A percentile compares a stretch with the other conserved stretches of the same genome.
Evolutionary conservation across 2,329 filamentous ascomycete genomes (phyloP).

Genomic region (Trichoderma sp.): DNA sequence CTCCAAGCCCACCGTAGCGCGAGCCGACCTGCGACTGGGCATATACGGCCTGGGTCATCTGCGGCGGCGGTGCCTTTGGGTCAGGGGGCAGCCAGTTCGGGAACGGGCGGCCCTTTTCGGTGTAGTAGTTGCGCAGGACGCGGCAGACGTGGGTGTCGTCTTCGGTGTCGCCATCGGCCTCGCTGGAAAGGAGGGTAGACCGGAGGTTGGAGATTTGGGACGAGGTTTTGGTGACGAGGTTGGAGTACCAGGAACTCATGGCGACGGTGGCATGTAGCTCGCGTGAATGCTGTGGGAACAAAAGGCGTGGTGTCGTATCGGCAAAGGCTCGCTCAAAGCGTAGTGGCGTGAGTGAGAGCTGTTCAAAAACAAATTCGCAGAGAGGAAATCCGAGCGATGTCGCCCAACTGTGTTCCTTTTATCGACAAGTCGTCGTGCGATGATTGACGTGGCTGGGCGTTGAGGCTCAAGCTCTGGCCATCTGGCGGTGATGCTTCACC

Average conservation of each 20-base stretch:
- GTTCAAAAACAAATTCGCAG: background rate
- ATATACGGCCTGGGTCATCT: conserved; percentile 53
- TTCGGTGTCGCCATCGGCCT: conserved; percentile 70
- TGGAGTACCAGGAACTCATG: conserved; percentile 82
- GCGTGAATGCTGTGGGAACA: background rate
- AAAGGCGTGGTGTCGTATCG: background rate
- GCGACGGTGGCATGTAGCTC: conserved; percentile 25
- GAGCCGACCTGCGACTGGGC: conserved; percentile 51
- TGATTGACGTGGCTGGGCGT: background rate
- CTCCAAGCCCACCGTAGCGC: conserved; percentile 49
- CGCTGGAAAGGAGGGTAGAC: conserved; percentile 66
- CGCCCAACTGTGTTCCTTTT: background rate
- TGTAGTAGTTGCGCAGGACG: conserved; percentile 89
- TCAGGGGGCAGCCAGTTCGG: conserved; percentile 88
- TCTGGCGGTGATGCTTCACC: conserved; percentile 12
- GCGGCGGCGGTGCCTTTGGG: conserved; percentile 67
- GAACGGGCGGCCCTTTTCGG: conserved; percentile 76
- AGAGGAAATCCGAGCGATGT: background rate
- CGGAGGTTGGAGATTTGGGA: conserved; percentile 64
- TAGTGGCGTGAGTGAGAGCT: background rate
- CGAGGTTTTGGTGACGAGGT: conserved; percentile 63
- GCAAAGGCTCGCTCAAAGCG: background rate
- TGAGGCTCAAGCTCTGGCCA: conserved; percentile 8
- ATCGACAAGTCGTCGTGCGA: background rate
- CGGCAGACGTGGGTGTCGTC: conserved; percentile 95